These are phyloP conservation scores for Bacidia rubella DNA, from an alignment of 495 filamentous ascomycete species.

Conservation along the genomic window DNA sequence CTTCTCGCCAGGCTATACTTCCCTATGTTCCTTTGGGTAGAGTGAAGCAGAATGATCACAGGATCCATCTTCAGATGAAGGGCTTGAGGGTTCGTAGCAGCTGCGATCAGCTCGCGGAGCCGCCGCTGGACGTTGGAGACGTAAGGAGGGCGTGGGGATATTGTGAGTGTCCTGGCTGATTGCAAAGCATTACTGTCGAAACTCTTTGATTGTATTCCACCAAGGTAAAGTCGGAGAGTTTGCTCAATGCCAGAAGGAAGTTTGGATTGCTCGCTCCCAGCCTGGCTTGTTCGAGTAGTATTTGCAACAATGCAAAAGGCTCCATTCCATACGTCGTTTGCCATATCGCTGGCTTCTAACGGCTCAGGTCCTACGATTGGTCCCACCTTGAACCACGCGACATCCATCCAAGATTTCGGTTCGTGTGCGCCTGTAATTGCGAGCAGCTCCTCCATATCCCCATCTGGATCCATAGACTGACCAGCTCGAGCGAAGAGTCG, in stretches of 20 bases:
- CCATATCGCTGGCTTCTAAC: constrained; percentile 39
- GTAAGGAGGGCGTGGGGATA: constrained; percentile 30
- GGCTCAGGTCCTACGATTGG: constrained; percentile 48
- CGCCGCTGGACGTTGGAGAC: constrained; percentile 57
- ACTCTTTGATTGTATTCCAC: background rate
- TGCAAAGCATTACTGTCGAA: background rate
- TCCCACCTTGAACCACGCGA: constrained; percentile 83
- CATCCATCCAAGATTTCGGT: constrained; percentile 27
- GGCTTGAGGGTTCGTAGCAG: constrained; percentile 76
- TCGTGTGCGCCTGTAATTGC: background rate
- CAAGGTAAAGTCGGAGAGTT: constrained; percentile 78
- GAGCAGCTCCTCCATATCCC: constrained; percentile 15
- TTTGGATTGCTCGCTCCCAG: constrained; percentile 66
- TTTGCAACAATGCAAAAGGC: constrained; percentile 69
- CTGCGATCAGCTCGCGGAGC: constrained; percentile 72
- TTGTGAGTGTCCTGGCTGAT: constrained; percentile 10
- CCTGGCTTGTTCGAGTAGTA: constrained; percentile 74
- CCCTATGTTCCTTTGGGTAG: constrained; percentile 82
- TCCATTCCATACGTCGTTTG: constrained; percentile 58
- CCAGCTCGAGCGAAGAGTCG: constrained; percentile 11
- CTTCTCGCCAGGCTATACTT: constrained; percentile 62
- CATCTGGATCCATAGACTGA: constrained; percentile 6
- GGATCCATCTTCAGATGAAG: constrained; percentile 77
- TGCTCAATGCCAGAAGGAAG: constrained; percentile 59
- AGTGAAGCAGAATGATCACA: constrained; percentile 72